These are phyloP conservation scores for Fraxinus sp. DNA, from an alignment of 305 asterid species.

Conservation along the genomic window DNA sequence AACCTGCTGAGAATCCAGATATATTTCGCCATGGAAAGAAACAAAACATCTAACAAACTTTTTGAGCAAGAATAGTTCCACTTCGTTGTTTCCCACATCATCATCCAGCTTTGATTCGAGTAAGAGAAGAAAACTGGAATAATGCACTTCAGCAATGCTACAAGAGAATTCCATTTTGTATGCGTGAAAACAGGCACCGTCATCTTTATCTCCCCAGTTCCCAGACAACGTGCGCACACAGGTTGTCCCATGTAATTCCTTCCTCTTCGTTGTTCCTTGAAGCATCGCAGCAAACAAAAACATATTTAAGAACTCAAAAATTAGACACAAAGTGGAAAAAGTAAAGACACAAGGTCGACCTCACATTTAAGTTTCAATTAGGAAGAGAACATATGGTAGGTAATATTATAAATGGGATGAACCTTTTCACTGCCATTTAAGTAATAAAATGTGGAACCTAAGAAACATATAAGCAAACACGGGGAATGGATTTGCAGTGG, in stretches of 20 bases:
- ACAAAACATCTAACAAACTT: conserved; percentile 66
- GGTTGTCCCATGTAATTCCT: conserved; percentile 85
- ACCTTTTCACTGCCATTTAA: background rate
- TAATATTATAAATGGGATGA: background rate
- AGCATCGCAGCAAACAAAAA: conserved; percentile 27
- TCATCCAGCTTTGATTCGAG: conserved; percentile 73
- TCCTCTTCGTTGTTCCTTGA: conserved; percentile 91
- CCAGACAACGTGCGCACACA: conserved; percentile 49
- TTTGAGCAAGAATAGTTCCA: conserved; percentile 63
- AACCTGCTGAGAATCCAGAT: conserved; percentile 74
- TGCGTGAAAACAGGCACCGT: conserved; percentile 50
- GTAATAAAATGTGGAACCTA: background rate
- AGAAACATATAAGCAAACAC: background rate
- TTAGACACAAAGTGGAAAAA: conserved; percentile 15
- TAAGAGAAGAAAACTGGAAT: conserved; percentile 72
- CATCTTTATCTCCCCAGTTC: conserved; percentile 60
- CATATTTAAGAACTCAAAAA: conserved; percentile 1
- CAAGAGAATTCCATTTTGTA: conserved; percentile 74
- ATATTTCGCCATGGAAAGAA: conserved; percentile 49
- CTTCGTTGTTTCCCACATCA: conserved; percentile 85
- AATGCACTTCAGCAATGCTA: conserved; percentile 44
- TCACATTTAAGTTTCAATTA: background rate
- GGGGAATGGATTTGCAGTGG: background rate
- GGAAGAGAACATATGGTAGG: background rate
- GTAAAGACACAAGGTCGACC: background rate